Evolutionary conservation across 371 early-diverging fungal genomes (phyloP).

Genomic region (Mortierella sp.): DNA sequence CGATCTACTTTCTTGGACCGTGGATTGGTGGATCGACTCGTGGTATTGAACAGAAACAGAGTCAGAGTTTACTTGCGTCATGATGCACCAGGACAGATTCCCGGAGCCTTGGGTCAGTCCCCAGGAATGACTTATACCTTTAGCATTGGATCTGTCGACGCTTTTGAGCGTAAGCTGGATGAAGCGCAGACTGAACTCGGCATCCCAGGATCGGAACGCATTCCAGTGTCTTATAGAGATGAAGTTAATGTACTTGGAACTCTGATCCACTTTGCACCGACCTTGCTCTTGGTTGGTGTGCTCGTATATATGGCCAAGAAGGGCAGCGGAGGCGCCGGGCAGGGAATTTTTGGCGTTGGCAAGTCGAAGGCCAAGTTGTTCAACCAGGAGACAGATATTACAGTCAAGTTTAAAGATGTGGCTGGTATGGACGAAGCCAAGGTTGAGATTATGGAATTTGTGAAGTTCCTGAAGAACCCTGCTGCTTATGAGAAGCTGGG

Average conservation of each 20-base stretch:
- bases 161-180: slow-evolving; percentile 93
- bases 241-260: slow-evolving; percentile 79
- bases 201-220: slow-evolving; percentile 88
- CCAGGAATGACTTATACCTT: slow-evolving; percentile 71
- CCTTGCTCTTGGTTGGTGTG: slow-evolving; percentile 89
- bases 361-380: slow-evolving; percentile 96
- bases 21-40: slow-evolving; percentile 91
- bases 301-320: slow-evolving; percentile 88
- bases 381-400: slow-evolving; percentile 96
- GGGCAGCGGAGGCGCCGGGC: slow-evolving; percentile 77
- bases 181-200: slow-evolving; percentile 92
- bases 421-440: slow-evolving; percentile 99
- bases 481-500: slow-evolving; percentile 96
- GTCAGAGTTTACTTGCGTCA: slow-evolving; percentile 86
- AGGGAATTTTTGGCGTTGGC: slow-evolving; percentile 96
- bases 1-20: slow-evolving; percentile 88
- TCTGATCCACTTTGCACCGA: slow-evolving; percentile 93
- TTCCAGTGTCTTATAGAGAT: slow-evolving; percentile 91
- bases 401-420: slow-evolving; percentile 99
- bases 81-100: slow-evolving; percentile 69
- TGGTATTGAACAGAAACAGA: slow-evolving; percentile 85
- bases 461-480: slow-evolving; percentile 99
- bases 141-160: slow-evolving; percentile 95
- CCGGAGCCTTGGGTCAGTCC: slow-evolving; percentile 57
- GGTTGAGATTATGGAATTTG: slow-evolving; percentile 99